phyloP scores from a whole-genome alignment of 148 eudicot genomes.

The Euryodendron excelsum region DNA sequence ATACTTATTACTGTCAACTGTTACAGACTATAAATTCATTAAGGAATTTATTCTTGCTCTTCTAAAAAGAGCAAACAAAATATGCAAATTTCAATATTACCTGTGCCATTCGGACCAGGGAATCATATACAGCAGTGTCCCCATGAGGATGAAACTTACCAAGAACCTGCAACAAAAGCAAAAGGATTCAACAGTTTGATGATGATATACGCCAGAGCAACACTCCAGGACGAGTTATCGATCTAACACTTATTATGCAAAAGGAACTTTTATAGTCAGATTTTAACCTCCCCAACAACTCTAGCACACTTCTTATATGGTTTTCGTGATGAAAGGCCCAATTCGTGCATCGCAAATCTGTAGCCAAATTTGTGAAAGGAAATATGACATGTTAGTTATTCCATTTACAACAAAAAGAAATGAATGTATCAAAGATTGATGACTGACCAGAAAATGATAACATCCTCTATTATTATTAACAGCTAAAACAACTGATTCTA shows the following conservation, averaged over 20 bases:
- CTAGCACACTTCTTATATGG: conserved; percentile 98
- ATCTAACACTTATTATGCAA: not conserved
- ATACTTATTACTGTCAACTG: not conserved
- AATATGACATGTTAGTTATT: not conserved
- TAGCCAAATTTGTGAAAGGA: conserved; percentile 6
- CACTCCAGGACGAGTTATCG: not conserved
- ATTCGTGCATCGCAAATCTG: conserved; percentile 97
- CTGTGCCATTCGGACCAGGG: conserved; percentile 99
- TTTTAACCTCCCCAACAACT: conserved; percentile 93
- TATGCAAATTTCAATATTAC: conserved; percentile 28
- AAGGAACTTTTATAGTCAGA: not conserved
- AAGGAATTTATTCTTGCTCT: not conserved
- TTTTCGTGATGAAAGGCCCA: conserved; percentile 89
- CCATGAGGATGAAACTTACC: conserved; percentile 99
- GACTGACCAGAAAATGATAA: no score
- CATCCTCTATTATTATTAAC: no score
- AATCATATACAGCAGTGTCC: conserved; percentile 91
- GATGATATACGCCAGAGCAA: not conserved
- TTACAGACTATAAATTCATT: not conserved
- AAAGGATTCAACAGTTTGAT: conserved; percentile 15
- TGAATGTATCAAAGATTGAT: no score
- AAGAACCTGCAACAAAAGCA: conserved; percentile 55
- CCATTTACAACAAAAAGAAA: not conserved
- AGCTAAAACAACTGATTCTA: no score
- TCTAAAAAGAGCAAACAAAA: not conserved